Percentiles rank a stretch among this genome's conserved stretches.
These are phyloP conservation scores for Ascoidea asiatica DNA, from an alignment of 805 yeast genomes.

Conservation along the genomic window DNA sequence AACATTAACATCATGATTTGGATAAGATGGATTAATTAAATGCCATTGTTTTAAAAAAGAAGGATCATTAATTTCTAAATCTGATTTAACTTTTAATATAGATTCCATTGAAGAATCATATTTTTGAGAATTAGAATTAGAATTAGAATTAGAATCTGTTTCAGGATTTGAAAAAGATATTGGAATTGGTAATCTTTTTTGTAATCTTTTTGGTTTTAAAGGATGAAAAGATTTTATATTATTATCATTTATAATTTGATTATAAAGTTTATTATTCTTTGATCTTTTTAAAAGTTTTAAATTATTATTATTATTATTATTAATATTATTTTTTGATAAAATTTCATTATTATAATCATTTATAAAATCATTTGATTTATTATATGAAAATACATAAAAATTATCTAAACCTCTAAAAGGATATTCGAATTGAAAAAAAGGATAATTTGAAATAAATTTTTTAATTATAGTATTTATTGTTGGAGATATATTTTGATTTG, in stretches of 20 bases:
- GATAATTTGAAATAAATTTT: conserved; percentile 25
- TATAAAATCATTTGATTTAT: conserved; percentile 16
- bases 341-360: conserved; percentile 6
- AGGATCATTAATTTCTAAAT: conserved; percentile 68
- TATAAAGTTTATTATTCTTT: conserved; percentile 3
- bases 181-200: conserved; percentile 46
- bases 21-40: conserved; percentile 54
- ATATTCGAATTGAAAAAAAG: conserved; percentile 48
- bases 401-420: conserved; percentile 44
- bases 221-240: conserved; percentile 37
- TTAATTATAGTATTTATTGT: conserved; percentile 10
- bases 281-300: conserved; percentile 2
- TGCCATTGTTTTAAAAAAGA: conserved; percentile 86
- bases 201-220: conserved; percentile 38
- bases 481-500: not conserved
- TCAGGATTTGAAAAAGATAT: conserved; percentile 9
- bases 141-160: conserved; percentile 6
- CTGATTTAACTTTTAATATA: conserved; percentile 30
- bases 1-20: conserved; percentile 81
- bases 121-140: conserved; percentile 12
- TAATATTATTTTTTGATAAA: conserved; percentile 7
- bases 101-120: conserved; percentile 39
- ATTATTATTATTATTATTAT: conserved; percentile 8
- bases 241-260: conserved; percentile 10
- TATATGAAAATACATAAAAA: conserved; percentile 54